A percentile compares a stretch with the other conserved stretches of the same genome.
phyloP scores from a whole-genome alignment of 1,284 basidiomycete genomes.

The Puccinia hordei region DNA sequence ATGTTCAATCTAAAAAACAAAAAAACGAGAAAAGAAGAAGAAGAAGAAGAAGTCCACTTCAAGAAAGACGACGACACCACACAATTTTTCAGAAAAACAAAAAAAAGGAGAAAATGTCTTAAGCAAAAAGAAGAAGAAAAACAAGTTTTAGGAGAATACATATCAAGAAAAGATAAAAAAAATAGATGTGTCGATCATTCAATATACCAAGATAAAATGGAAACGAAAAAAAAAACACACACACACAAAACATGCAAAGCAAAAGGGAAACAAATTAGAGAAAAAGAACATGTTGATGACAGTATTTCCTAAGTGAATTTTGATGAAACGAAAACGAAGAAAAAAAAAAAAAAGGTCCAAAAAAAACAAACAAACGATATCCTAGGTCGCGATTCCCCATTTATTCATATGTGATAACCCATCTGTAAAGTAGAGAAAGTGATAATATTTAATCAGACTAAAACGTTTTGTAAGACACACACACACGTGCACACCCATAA shows the following conservation, averaged over 20 bases:
- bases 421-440: too few species aligned
- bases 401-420: too few species aligned
- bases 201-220: not conserved
- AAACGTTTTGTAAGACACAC: too few species aligned
- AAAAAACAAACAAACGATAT: not conserved
- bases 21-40: too few species aligned
- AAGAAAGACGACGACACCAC: not conserved
- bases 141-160: not conserved
- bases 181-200: too few species aligned
- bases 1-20: too few species aligned
- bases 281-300: not conserved
- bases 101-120: not conserved
- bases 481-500: too few species aligned
- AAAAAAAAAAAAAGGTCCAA: not conserved
- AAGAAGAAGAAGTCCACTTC: too few species aligned
- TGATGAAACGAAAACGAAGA: not conserved
- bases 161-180: not conserved
- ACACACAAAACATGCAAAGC: too few species aligned
- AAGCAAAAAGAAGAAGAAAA: not conserved
- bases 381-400: too few species aligned
- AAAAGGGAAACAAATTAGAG: not conserved
- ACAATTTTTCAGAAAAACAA: not conserved
- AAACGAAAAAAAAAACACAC: not conserved
- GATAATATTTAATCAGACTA: too few species aligned
- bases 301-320: not conserved